Evolutionary conservation across 2,329 filamentous ascomycete genomes (phyloP).

Genomic region (Colletotrichum salicis): DNA sequence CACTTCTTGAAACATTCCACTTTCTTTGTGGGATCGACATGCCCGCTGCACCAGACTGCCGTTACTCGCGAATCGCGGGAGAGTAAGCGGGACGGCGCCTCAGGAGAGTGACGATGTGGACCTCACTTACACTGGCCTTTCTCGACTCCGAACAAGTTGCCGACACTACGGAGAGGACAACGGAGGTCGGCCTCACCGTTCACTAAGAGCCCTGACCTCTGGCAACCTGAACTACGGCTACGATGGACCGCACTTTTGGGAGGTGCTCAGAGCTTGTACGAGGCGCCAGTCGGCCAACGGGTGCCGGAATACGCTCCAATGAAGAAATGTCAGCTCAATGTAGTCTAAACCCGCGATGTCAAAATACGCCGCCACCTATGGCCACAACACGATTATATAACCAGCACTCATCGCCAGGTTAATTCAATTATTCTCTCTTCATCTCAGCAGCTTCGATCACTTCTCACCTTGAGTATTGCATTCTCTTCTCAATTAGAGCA

Average conservation of each 20-base stretch:
- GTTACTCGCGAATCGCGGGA: neutral
- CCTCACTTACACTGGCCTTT: neutral
- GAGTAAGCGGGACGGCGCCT: neutral
- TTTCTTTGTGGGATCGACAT: neutral
- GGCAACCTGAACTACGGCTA: conserved; percentile 1
- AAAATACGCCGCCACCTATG: too few species aligned
- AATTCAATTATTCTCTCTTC: neutral
- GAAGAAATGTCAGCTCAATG: neutral
- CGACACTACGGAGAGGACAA: neutral
- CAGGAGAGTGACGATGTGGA: neutral
- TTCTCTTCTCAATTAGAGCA: neutral
- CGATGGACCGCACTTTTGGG: neutral
- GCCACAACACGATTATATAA: neutral
- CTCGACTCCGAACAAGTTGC: conserved; percentile 1
- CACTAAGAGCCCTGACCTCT: conserved; percentile 15
- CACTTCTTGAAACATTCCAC: neutral
- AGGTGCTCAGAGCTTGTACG: conserved; percentile 13
- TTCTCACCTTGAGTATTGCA: neutral
- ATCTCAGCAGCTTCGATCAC: conserved; percentile 19
- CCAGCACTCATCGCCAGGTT: neutral
- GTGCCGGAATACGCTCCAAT: conserved; percentile 13
- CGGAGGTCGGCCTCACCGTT: conserved; percentile 12
- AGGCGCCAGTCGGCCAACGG: conserved; percentile 11
- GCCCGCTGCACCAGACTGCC: neutral
- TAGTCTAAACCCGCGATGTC: neutral